Percentiles rank a stretch among this genome's conserved stretches.
phyloP scores from a whole-genome alignment of 2,329 filamentous ascomycete species.

The Penicillium sp. region DNA sequence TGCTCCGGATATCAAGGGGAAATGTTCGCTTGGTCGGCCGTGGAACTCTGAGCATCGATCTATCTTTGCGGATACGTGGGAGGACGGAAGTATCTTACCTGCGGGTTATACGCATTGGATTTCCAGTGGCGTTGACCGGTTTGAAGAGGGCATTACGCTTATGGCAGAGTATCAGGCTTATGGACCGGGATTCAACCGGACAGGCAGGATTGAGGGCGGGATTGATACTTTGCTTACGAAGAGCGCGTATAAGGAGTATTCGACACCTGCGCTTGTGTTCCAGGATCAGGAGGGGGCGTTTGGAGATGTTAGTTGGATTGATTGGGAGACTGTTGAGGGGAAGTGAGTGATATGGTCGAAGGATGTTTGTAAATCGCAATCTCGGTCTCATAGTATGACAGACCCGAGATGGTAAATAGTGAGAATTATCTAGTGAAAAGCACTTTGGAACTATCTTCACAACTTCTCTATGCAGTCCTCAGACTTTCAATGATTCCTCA shows the following conservation, averaged over 20 bases:
- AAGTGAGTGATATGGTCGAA: not conserved
- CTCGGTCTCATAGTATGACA: not conserved
- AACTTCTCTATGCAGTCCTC: not conserved
- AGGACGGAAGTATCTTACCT: constrained; percentile 56
- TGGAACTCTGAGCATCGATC: constrained; percentile 62
- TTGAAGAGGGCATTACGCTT: constrained; percentile 49
- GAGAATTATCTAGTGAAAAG: not conserved
- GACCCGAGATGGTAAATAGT: not conserved
- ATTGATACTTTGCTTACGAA: constrained; percentile 52
- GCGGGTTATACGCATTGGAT: constrained; percentile 60
- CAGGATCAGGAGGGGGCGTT: constrained; percentile 46
- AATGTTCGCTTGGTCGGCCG: constrained; percentile 62
- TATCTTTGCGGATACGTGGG: constrained; percentile 57
- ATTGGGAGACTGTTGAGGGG: constrained; percentile 29
- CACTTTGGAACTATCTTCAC: not conserved
- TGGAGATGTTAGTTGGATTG: constrained; percentile 54
- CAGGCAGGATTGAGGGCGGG: constrained; percentile 41
- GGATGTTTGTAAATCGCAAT: too few relatives aligned
- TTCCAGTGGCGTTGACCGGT: constrained; percentile 28
- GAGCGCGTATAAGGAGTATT: constrained; percentile 40
- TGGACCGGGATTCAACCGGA: constrained; percentile 58
- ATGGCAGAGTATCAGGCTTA: constrained; percentile 58
- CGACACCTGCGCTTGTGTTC: constrained; percentile 48
- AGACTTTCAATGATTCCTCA: too few relatives aligned
- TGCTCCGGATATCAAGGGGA: constrained; percentile 41